A percentile compares a stretch with the other conserved stretches of the same genome.
Evolutionary conservation across 1,284 basidiomycete species (phyloP).

Genomic region (Anthracocystis panici-leucophaei): DNA sequence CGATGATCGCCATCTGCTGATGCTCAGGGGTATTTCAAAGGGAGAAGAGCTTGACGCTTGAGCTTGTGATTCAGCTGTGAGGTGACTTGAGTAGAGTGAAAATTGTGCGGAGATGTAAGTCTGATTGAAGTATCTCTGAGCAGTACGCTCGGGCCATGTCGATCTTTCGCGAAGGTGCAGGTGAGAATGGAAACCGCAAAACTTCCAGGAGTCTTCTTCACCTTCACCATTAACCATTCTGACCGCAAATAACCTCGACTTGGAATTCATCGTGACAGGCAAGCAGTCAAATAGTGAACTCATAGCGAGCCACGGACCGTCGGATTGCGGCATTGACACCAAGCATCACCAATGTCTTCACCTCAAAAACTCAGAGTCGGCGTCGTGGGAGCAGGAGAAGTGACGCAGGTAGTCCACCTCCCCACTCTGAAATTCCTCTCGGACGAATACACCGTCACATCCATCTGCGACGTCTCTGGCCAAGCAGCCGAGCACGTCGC

Average conservation of each 20-base stretch:
- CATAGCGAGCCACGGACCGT: background rate
- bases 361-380: slow-evolving; percentile 46
- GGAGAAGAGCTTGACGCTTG: background rate
- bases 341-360: slow-evolving; percentile 1
- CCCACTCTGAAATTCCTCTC: slow-evolving; percentile 62
- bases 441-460: slow-evolving; percentile 60
- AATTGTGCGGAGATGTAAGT: background rate
- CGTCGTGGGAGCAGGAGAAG: slow-evolving; percentile 63
- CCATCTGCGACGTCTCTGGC: slow-evolving; percentile 68
- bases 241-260: too few relatives aligned
- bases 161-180: background rate
- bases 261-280: too few relatives aligned
- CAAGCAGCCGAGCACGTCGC: slow-evolving; percentile 61
- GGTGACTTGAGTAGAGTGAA: background rate
- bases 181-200: background rate
- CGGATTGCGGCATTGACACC: background rate
- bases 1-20: slow-evolving; percentile 4
- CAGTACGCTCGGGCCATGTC: slow-evolving; percentile 10
- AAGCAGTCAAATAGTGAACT: too few relatives aligned
- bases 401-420: slow-evolving; percentile 64
- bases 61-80: background rate
- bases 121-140: background rate
- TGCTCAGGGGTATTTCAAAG: background rate
- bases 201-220: background rate
- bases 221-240: background rate